These are phyloP conservation scores for Jimgerdemannia lactiflua DNA, from an alignment of 192 early-diverging fungal species.

Conservation along the genomic window DNA sequence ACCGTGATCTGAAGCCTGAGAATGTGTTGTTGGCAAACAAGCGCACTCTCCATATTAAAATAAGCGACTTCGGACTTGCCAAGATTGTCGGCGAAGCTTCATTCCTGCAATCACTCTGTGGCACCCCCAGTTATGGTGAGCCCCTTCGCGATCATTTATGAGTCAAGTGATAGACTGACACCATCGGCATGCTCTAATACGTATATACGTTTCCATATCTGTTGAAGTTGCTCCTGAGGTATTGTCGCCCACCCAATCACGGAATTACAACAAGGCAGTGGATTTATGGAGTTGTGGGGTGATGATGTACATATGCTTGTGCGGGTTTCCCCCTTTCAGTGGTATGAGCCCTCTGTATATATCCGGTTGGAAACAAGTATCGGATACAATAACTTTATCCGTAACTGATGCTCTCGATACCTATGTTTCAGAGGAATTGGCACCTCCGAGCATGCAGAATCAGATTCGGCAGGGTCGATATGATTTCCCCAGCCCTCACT, in stretches of 20 bases:
- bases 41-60: constrained; percentile 64
- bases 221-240: constrained; percentile 84
- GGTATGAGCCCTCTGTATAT: constrained; percentile 30
- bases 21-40: constrained; percentile 57
- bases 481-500: constrained; percentile 86
- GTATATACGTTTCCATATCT: not conserved
- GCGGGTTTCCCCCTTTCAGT: constrained; percentile 85
- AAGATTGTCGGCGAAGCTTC: constrained; percentile 33
- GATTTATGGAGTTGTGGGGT: constrained; percentile 97
- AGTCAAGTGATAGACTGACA: not conserved
- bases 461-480: constrained; percentile 59
- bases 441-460: not conserved
- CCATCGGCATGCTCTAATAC: not conserved
- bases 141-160: not conserved
- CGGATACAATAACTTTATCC: no score
- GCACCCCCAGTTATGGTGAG: constrained; percentile 79
- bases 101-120: constrained; percentile 61
- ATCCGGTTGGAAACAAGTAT: no score
- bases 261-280: constrained; percentile 68
- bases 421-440: not conserved
- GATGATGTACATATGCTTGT: constrained; percentile 90
- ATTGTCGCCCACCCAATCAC: constrained; percentile 48
- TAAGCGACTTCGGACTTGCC: constrained; percentile 93
- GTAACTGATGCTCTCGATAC: not conserved
- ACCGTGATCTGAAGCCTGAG: constrained; percentile 92